Percentiles rank a stretch among this genome's conserved stretches.
Conservation (phyloP, 345 rosid genomes). For the Hevea brasiliensis region DNA sequence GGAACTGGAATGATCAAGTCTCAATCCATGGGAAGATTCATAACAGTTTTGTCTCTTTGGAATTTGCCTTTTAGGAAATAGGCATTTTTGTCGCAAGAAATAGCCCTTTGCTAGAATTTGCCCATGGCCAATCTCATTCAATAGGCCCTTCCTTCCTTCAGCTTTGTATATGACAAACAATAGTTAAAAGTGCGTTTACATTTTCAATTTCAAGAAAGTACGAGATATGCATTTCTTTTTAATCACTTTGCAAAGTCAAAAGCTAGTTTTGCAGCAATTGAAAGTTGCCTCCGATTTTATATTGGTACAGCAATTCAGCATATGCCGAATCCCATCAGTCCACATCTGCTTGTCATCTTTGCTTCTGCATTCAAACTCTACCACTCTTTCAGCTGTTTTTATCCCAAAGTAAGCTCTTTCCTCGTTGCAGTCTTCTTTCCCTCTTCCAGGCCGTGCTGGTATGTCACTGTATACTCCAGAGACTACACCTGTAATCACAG, state of each 20-base stretch:
- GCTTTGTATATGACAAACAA: conserved; percentile 8
- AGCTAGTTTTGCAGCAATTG: conserved; percentile 9
- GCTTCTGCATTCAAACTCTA: conserved; percentile 78
- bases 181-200: conserved; percentile 18
- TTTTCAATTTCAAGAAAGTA: neutral
- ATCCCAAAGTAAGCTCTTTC: conserved; percentile 74
- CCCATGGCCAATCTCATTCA: neutral
- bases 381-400: conserved; percentile 61
- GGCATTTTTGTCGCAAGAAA: conserved; percentile 8
- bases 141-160: neutral
- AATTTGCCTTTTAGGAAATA: neutral
- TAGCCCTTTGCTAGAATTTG: neutral
- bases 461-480: conserved; percentile 61
- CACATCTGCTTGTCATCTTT: conserved; percentile 71
- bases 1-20: conserved; percentile 35
- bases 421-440: conserved; percentile 32
- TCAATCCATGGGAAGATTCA: conserved; percentile 3
- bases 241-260: conserved; percentile 17
- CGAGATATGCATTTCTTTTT: conserved; percentile 7
- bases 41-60: neutral
- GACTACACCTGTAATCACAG: conserved; percentile 54
- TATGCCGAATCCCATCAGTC: conserved; percentile 72
- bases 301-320: conserved; percentile 51
- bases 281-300: conserved; percentile 21
- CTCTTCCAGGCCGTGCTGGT: conserved; percentile 63